phyloP scores from a whole-genome alignment of 306 rosid genomes.

The Pterocarpus macrocarpus region DNA sequence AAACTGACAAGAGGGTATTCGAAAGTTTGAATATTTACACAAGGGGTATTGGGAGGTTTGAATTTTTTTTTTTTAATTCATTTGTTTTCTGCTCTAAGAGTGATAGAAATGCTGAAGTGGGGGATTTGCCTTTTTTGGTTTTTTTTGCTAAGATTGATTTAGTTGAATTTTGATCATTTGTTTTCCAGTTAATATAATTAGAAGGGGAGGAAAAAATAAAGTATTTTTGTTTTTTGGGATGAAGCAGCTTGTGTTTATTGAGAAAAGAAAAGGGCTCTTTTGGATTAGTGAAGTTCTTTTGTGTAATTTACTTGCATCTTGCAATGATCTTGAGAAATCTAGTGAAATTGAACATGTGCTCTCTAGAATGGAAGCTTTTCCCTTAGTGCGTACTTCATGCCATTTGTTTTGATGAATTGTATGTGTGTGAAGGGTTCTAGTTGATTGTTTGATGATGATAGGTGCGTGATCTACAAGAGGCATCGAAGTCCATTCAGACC shows the following conservation, averaged over 20 bases:
- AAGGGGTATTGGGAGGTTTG: neutral
- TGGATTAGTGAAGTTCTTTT: neutral
- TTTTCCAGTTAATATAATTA: neutral
- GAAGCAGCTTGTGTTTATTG: neutral
- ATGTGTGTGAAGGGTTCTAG: conserved; percentile 2
- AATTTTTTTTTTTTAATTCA: neutral
- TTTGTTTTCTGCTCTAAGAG: neutral
- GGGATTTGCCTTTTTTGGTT: neutral
- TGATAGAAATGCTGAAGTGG: neutral
- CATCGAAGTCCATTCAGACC: conserved; percentile 73
- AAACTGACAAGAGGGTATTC: neutral
- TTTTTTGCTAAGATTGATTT: neutral
- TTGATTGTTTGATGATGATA: conserved; percentile 42
- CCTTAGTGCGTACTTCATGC: conserved; percentile 4
- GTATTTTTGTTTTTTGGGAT: neutral
- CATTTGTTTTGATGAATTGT: neutral
- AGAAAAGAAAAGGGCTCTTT: neutral
- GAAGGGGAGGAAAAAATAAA: neutral
- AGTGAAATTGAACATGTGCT: neutral
- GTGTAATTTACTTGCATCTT: neutral
- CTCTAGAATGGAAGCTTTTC: neutral
- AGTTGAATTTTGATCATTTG: neutral
- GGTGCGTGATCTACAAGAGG: conserved; percentile 86
- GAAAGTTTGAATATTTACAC: neutral
- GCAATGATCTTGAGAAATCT: neutral